Percentiles rank a stretch among this genome's conserved stretches.
Conservation (phyloP, 73 alveolate species). For the Tetrahymena thermophila region DNA sequence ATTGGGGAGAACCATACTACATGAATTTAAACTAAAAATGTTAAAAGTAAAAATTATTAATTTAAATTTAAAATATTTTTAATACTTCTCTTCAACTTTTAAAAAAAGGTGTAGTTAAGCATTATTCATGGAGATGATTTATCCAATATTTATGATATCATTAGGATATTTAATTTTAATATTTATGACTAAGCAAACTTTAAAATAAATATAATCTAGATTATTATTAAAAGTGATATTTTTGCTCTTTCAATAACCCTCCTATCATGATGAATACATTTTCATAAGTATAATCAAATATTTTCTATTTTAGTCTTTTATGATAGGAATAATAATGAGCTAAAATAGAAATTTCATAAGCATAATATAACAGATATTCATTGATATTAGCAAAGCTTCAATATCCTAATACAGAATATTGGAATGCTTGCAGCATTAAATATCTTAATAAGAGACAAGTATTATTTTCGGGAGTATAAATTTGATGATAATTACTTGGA, state of each 20-base stretch:
- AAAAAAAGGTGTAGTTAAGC: too few species aligned
- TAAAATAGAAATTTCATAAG: neutral
- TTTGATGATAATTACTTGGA: neutral
- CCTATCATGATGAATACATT: neutral
- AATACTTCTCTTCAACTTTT: neutral
- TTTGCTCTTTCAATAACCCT: too few species aligned
- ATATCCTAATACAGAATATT: neutral
- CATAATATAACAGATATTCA: neutral
- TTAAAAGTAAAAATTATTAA: neutral
- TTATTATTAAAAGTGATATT: too few species aligned
- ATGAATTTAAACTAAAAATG: neutral
- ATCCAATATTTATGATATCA: too few species aligned
- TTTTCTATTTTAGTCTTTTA: neutral
- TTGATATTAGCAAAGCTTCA: neutral
- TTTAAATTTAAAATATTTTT: neutral
- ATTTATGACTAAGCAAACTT: too few species aligned
- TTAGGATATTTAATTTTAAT: too few species aligned
- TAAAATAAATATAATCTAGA: too few species aligned
- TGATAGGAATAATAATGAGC: neutral
- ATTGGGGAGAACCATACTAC: neutral
- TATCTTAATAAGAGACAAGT: neutral
- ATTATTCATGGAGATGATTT: too few species aligned
- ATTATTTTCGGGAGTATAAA: neutral
- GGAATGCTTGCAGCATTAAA: neutral
- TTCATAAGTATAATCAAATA: neutral